Percentiles rank a stretch among this genome's conserved stretches.
phyloP scores from a whole-genome alignment of 1,139 yeast species.

The Kodamaea suecica region DNA sequence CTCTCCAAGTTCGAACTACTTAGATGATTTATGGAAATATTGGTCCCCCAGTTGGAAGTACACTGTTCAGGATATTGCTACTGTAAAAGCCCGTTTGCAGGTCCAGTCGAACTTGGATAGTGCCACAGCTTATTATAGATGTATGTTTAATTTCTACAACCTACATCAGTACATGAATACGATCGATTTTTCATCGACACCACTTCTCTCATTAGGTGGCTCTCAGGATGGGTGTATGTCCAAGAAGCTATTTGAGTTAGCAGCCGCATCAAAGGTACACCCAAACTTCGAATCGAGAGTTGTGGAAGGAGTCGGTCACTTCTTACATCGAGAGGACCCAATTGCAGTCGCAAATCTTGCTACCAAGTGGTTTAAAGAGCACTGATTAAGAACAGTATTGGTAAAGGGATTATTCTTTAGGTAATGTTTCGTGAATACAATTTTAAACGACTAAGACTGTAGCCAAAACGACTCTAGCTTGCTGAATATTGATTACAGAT shows the following conservation, averaged over 20 bases:
- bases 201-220: conserved; percentile 39
- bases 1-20: conserved; percentile 23
- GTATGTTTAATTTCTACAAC: conserved; percentile 26
- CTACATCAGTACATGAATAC: conserved; percentile 23
- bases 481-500: no score
- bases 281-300: conserved; percentile 20
- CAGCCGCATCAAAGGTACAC: conserved; percentile 14
- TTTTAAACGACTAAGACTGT: no score
- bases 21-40: conserved; percentile 34
- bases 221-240: conserved; percentile 42
- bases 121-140: conserved; percentile 44
- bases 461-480: background rate
- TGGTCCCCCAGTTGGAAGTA: conserved; percentile 46
- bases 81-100: conserved; percentile 28
- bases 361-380: conserved; percentile 18
- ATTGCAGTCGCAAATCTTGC: conserved; percentile 25
- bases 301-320: conserved; percentile 37
- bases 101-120: conserved; percentile 32
- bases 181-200: conserved; percentile 40
- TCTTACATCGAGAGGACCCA: conserved; percentile 43
- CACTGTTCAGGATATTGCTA: conserved; percentile 24
- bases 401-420: no score
- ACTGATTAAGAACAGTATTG: conserved; percentile 1
- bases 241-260: conserved; percentile 26
- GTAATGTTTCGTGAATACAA: no score